Percentiles rank a stretch among this genome's conserved stretches.
phyloP scores from a whole-genome alignment of 116 monocot species.

The Papilionanthe hybrid region DNA sequence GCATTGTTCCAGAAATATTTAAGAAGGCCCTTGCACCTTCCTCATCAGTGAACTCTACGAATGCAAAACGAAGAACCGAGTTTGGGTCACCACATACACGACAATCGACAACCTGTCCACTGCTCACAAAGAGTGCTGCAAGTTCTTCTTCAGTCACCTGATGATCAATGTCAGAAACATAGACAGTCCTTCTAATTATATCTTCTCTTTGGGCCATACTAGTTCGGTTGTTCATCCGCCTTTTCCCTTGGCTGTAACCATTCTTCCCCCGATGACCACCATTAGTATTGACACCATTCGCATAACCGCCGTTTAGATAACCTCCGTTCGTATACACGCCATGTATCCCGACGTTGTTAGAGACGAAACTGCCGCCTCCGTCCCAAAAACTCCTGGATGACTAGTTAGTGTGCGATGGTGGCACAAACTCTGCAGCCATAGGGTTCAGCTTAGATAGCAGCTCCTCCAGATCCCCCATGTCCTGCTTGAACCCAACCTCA shows the following conservation, averaged over 20 bases:
- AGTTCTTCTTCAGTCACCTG: conserved; percentile 92
- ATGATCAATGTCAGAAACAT: conserved; percentile 78
- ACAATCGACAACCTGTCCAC: conserved; percentile 74
- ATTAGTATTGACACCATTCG: conserved; percentile 8
- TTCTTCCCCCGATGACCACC: conserved; percentile 18
- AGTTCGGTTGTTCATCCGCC: conserved; percentile 47
- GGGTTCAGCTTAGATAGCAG: conserved; percentile 90
- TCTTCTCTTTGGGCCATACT: conserved; percentile 59
- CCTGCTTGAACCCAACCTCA: conserved; percentile 38
- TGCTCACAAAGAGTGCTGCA: conserved; percentile 68
- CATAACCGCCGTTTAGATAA: conserved; percentile 6
- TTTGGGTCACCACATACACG: conserved; percentile 78
- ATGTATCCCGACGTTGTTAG: neutral
- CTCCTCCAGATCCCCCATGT: conserved; percentile 72
- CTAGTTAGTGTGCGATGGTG: conserved; percentile 40
- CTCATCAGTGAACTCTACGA: conserved; percentile 74
- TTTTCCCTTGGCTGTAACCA: conserved; percentile 32
- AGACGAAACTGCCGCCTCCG: conserved; percentile 16
- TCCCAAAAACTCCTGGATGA: conserved; percentile 5
- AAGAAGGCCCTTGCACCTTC: conserved; percentile 64
- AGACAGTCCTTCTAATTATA: conserved; percentile 61
- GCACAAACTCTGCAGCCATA: conserved; percentile 94
- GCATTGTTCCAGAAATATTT: conserved; percentile 61
- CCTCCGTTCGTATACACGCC: neutral
- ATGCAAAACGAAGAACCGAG: conserved; percentile 77